Evolutionary conservation across 2,329 filamentous ascomycete species (phyloP), one percentile per base, ranked within the genome.

Genomic region (Aspergillus neotritici): DNA sequence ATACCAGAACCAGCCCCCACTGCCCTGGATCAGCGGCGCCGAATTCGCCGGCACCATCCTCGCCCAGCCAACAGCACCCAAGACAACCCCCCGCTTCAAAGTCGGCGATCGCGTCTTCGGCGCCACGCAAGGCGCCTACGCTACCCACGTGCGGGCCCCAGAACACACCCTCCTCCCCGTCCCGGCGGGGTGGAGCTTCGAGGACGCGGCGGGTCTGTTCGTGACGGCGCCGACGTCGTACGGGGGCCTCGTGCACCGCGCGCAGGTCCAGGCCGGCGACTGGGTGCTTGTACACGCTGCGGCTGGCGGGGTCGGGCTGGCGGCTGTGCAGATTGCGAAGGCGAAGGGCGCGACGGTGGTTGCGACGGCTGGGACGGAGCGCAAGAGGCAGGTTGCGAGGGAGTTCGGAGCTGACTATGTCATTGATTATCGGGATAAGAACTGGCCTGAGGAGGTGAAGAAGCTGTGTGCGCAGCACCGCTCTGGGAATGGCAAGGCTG

Each of bases 191-290:
- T 96, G 90, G 91, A 82, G 79, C 37, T 91, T 86, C 67, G 77
- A 80, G 42, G 87, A 94, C 57, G 88, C 89, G 0, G 88, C 90
- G 0, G 91, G 91, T 0, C 68, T 97, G 34, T 95, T 94, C 64
- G 85, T 97, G 29, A 96, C 93, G 0, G 89, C 86, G 40, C 90
- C 91, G 0, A 97, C 93, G 1, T 86, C 83, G 54, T 97, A 95
- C 62, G 87, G 83, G 3, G 89, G 82, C 1, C 72, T 97, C 15
- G 87, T 94, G 4, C 77, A 82, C 13, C 76, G 91, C 37, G 91
- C 88, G 1, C 77, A 79, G 3, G 75, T 96, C 33, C 84, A 88
- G 67, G 69, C 78, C 31, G 89, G 89, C 1, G 91, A 97, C 58
- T 85, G 79, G 67, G 90, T 96, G 1, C 79, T 97, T 7, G 82